phyloP scores from a whole-genome alignment of 495 filamentous ascomycete species.

The Xeromyces bisporus region DNA sequence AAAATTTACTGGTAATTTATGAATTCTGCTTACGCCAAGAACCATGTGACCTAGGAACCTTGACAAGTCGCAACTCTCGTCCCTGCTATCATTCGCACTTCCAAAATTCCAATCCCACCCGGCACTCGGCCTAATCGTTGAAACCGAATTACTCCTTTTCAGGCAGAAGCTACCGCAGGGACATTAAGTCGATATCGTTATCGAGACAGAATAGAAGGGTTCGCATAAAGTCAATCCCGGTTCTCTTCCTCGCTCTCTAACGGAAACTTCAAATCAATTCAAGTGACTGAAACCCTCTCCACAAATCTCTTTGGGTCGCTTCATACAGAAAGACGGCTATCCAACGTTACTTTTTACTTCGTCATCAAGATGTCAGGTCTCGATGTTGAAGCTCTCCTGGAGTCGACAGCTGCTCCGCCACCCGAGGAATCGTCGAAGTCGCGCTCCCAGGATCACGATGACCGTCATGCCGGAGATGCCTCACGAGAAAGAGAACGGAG shows the following conservation, averaged over 20 bases:
- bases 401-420: conserved; percentile 57
- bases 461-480: conserved; percentile 38
- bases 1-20: no score
- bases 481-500: conserved; percentile 40
- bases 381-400: conserved; percentile 86
- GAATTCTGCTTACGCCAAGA: no score
- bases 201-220: conserved; percentile 20
- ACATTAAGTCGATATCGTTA: no score
- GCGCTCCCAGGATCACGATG: conserved; percentile 39
- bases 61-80: no score
- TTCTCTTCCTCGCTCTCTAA: conserved; percentile 25
- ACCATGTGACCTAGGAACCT: no score
- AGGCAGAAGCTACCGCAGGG: no score
- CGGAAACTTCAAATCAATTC: conserved; percentile 7
- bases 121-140: no score
- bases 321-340: conserved; percentile 6
- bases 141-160: no score
- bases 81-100: no score
- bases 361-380: conserved; percentile 59
- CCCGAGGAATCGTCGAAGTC: conserved; percentile 36
- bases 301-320: conserved; percentile 12
- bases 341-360: conserved; percentile 6
- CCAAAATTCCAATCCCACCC: no score
- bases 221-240: conserved; percentile 14
- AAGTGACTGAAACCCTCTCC: conserved; percentile 31